phyloP scores from a whole-genome alignment of 805 yeast species.

The Metschnikowia borealis region DNA sequence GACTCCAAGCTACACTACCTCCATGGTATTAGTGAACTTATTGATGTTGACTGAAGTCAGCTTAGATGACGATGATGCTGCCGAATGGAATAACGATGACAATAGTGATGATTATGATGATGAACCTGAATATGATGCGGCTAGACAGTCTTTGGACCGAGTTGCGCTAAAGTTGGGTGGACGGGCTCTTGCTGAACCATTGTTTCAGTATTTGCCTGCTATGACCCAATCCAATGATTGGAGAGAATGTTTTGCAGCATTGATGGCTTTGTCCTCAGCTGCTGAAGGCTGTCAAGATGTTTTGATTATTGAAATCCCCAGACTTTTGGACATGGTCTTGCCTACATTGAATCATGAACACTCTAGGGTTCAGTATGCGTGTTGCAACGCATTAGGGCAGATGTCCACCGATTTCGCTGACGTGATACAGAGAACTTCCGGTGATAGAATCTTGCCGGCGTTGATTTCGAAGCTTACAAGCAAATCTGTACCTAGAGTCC shows the following conservation, averaged over 20 bases:
- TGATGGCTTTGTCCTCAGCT: constrained; percentile 94
- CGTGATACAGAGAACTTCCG: constrained; percentile 75
- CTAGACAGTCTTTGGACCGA: constrained; percentile 92
- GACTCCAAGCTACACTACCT: constrained; percentile 65
- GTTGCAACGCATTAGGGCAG: constrained; percentile 96
- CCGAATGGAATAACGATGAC: constrained; percentile 78
- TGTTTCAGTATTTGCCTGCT: constrained; percentile 80
- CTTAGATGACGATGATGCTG: constrained; percentile 79
- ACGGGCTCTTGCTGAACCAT: constrained; percentile 73
- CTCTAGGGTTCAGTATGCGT: constrained; percentile 94
- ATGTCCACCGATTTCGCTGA: constrained; percentile 96
- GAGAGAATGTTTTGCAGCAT: constrained; percentile 95
- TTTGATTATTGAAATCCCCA: constrained; percentile 74
- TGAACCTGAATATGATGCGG: constrained; percentile 85
- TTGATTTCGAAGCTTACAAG: constrained; percentile 74
- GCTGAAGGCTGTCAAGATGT: constrained; percentile 97
- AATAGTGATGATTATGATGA: constrained; percentile 74
- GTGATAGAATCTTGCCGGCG: constrained; percentile 79
- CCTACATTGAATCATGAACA: constrained; percentile 85
- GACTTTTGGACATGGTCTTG: constrained; percentile 75
- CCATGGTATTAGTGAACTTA: constrained; percentile 69
- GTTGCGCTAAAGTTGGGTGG: constrained; percentile 83
- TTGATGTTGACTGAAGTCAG: constrained; percentile 92
- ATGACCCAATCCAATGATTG: constrained; percentile 76
- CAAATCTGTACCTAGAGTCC: constrained; percentile 83